Conservation (phyloP, 768 basidiomycete genomes). For the Phylloporus sp. region DNA sequence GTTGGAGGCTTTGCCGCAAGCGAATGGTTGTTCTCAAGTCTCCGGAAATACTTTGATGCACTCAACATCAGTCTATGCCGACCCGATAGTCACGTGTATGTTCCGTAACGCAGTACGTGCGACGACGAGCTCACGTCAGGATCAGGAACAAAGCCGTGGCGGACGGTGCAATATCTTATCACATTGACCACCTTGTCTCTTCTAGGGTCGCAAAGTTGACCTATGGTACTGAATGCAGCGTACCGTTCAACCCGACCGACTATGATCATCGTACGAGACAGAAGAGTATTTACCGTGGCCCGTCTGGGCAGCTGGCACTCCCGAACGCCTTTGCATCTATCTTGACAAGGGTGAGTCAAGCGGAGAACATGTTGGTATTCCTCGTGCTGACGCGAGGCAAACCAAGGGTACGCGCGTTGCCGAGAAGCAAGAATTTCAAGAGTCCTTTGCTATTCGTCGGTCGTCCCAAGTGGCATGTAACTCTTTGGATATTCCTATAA, state of each 20-base stretch:
- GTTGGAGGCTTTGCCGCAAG: conserved; percentile 53
- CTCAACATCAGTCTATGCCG: conserved; percentile 41
- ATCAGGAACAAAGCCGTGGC: conserved; percentile 47
- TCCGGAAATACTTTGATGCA: conserved; percentile 36
- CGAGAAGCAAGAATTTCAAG: conserved; percentile 42
- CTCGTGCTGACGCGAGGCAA: not conserved
- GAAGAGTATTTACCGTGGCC: conserved; percentile 29
- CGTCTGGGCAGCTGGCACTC: conserved; percentile 37
- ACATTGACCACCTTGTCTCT: conserved; percentile 45
- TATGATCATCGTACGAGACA: conserved; percentile 39
- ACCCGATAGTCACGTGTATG: conserved; percentile 53
- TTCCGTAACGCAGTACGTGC: not conserved
- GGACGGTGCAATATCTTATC: conserved; percentile 42
- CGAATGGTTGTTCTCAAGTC: conserved; percentile 42
- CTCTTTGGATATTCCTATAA: conserved; percentile 21
- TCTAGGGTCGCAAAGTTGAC: conserved; percentile 44
- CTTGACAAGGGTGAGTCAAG: conserved; percentile 33
- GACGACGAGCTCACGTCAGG: conserved; percentile 9
- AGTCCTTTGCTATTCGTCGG: conserved; percentile 31
- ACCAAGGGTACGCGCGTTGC: conserved; percentile 42
- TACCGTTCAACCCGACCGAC: conserved; percentile 32
- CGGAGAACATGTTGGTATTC: not conserved
- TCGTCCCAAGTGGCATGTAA: conserved; percentile 21
- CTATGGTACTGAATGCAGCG: conserved; percentile 41
- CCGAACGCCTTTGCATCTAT: conserved; percentile 41